Evolutionary conservation across 495 filamentous ascomycete species (phyloP).

Genomic region (Podospora pseudoanserina): DNA sequence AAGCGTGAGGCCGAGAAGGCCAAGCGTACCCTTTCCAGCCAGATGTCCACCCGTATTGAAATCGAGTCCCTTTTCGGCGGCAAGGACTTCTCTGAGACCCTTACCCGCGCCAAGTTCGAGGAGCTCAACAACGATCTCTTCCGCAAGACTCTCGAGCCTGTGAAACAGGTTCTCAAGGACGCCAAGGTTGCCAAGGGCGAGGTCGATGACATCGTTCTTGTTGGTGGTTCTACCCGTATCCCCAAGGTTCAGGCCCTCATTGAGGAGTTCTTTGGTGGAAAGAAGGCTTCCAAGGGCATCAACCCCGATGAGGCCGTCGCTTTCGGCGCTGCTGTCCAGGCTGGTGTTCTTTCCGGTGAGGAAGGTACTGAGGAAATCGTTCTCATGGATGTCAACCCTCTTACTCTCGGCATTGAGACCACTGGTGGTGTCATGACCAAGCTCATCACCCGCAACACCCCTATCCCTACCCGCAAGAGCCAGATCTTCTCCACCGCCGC

Average conservation of each 20-base stretch:
- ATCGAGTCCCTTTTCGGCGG: slow-evolving; percentile 97
- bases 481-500: slow-evolving; percentile 98
- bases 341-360: slow-evolving; percentile 89
- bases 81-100: slow-evolving; percentile 96
- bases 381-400: slow-evolving; percentile 97
- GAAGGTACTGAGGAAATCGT: slow-evolving; percentile 72
- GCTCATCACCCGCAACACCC: slow-evolving; percentile 90
- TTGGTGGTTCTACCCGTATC: slow-evolving; percentile 93
- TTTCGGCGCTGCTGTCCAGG: slow-evolving; percentile 95
- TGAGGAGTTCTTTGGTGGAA: slow-evolving; percentile 92
- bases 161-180: slow-evolving; percentile 94
- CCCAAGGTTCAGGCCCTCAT: slow-evolving; percentile 93
- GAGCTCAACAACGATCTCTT: slow-evolving; percentile 98
- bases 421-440: slow-evolving; percentile 98
- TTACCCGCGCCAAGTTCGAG: slow-evolving; percentile 98
- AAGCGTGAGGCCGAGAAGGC: slow-evolving; percentile 99
- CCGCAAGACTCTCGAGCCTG: slow-evolving; percentile 97
- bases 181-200: slow-evolving; percentile 86
- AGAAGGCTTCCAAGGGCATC: slow-evolving; percentile 96
- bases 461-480: slow-evolving; percentile 93
- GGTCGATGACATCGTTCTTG: slow-evolving; percentile 82
- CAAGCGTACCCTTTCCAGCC: slow-evolving; percentile 97
- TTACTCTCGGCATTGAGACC: slow-evolving; percentile 97
- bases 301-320: slow-evolving; percentile 98
- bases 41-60: slow-evolving; percentile 97